Evolutionary conservation across 805 yeast genomes (phyloP), one percentile per base, ranked within the genome.

Genomic region (Cephaloascus fragrans): DNA sequence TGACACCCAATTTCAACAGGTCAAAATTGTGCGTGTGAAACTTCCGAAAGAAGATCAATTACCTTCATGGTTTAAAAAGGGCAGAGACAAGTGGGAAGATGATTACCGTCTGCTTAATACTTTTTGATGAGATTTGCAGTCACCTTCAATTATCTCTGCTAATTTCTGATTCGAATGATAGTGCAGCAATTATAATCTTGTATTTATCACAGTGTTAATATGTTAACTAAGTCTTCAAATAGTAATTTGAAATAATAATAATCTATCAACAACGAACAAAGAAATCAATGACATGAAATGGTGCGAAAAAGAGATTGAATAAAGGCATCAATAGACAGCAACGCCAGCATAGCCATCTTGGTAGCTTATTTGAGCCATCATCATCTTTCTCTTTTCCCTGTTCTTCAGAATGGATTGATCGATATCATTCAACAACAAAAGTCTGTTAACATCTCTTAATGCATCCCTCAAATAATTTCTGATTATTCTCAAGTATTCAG

Each of bases 21-120:
- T 62, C n/a, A 59, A 62, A 15, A 52, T 55, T 23, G 58, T 73
- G 32, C 62, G 59, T 46, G 51, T 77, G 39, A 62, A 61, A 37
- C 65, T 83, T 4, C 95, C 95, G 0, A 61, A 69, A 6, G 87
- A 79, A 37, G 57, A 65, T 10, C 63, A 69, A 32, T 62, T 87
- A n/a, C 95, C 95, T 0, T 62, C 53, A 2, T 87, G 96, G 96
- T 84, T 85, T 48, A 63, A 63, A 17, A 56, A 61, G 23, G 83
- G 83, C 41, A 56, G 89, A 42, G 72, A 77, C 43, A 51, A 63
- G 39, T 84, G 90, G 94, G 88, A 82, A 47, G 58, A 56, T 36
- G 67, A 56, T n/a, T 54, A 45, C 41, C 37, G 38, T 29, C 32
- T 31, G 34, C 18, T 43, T 34, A 48, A 44, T n/a, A n/a, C n/a